Conservation (phyloP, 2,329 filamentous ascomycete species). For the Pestalotiopsis sp. region DNA sequence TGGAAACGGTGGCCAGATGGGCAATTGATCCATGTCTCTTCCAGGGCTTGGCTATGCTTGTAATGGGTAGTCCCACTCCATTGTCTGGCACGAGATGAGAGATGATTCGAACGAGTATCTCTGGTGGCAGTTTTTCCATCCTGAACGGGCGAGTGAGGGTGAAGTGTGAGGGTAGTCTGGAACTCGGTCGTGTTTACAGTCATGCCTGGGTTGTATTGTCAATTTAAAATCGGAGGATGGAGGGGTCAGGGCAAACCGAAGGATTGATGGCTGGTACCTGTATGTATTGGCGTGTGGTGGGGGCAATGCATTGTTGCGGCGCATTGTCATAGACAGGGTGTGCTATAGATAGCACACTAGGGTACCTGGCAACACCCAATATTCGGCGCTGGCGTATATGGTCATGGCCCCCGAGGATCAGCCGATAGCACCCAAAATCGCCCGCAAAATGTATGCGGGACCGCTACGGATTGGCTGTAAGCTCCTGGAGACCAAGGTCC, state of each 20-base stretch:
- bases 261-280: neutral
- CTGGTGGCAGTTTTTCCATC: slow-evolving; percentile 2
- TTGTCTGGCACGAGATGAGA: slow-evolving; percentile 2
- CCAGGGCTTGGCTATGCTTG: slow-evolving; percentile 5
- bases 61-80: slow-evolving; percentile 1
- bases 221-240: neutral
- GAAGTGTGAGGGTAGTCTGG: neutral
- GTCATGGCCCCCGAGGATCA: no score
- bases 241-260: neutral
- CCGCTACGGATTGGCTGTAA: no score
- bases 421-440: no score
- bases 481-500: no score
- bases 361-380: no score
- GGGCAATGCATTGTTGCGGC: neutral
- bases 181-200: neutral
- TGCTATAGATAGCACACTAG: neutral
- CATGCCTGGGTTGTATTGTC: neutral
- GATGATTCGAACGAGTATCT: slow-evolving; percentile 1
- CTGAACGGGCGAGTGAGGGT: neutral
- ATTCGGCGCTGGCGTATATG: no score
- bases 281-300: neutral
- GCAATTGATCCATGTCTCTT: slow-evolving; percentile 1
- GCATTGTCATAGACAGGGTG: neutral
- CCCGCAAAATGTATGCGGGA: no score
- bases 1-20: slow-evolving; percentile 1